Percentiles rank a stretch among this genome's conserved stretches.
These are phyloP conservation scores for Penicillium silybi DNA, from an alignment of 495 filamentous ascomycete species.

Conservation along the genomic window DNA sequence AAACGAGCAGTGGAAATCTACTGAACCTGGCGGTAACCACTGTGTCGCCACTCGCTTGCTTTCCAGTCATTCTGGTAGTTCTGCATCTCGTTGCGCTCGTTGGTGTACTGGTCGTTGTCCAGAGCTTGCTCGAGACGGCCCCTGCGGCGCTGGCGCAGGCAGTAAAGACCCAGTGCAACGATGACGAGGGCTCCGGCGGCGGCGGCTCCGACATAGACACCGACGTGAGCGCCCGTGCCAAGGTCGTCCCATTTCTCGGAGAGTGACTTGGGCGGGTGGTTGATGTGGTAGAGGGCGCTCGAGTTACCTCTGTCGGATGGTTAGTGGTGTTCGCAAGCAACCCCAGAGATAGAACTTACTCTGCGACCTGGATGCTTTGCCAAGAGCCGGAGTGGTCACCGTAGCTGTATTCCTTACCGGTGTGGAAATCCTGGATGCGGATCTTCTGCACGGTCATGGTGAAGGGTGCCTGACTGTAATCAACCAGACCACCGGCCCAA, in stretches of 20 bases:
- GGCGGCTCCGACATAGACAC: conserved; percentile 50
- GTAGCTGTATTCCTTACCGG: conserved; percentile 38
- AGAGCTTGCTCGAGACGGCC: conserved; percentile 61
- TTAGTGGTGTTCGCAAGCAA: not conserved
- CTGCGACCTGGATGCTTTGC: conserved; percentile 39
- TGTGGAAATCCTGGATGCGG: conserved; percentile 35
- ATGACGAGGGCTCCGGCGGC: conserved; percentile 50
- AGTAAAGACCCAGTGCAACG: conserved; percentile 52
- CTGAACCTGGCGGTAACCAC: conserved; percentile 35
- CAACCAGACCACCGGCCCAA: conserved; percentile 51
- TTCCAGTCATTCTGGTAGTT: conserved; percentile 47
- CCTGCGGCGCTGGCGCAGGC: conserved; percentile 60
- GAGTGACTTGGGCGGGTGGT: conserved; percentile 37
- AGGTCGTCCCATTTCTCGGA: conserved; percentile 59
- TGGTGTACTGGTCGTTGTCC: conserved; percentile 50
- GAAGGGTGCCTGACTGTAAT: conserved; percentile 64
- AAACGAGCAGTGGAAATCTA: conserved; percentile 10
- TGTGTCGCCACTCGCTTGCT: conserved; percentile 35
- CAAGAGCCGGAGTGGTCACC: conserved; percentile 30
- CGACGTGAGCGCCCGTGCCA: conserved; percentile 50
- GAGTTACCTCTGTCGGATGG: conserved; percentile 51
- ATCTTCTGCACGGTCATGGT: conserved; percentile 60
- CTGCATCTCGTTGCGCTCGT: conserved; percentile 62
- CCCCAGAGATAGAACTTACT: conserved; percentile 39
- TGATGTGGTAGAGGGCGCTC: conserved; percentile 35